A percentile compares a stretch with the other conserved stretches of the same genome.
phyloP scores from a whole-genome alignment of 1,284 basidiomycete species.

The Cryptococcus neoformans region DNA sequence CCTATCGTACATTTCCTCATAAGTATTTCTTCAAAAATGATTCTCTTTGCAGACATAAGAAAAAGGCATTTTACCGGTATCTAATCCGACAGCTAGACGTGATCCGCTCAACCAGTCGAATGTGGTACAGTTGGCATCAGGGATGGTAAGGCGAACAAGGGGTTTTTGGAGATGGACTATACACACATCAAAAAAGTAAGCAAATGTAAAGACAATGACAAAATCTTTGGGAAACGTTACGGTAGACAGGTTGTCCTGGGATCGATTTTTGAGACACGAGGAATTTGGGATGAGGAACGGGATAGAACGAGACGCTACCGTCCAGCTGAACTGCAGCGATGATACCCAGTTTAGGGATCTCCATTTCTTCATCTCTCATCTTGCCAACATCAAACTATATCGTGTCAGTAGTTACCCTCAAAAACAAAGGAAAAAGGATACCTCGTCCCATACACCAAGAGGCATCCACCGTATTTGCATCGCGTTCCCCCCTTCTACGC shows the following conservation, averaged over 20 bases:
- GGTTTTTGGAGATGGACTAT: slow-evolving; percentile 56
- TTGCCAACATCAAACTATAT: slow-evolving; percentile 11
- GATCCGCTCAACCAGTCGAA: slow-evolving; percentile 86
- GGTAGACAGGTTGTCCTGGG: slow-evolving; percentile 21
- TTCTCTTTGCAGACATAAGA: neutral
- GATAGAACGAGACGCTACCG: slow-evolving; percentile 70
- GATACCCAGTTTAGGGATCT: slow-evolving; percentile 69
- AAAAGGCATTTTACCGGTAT: slow-evolving; percentile 61
- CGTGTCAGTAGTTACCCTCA: neutral
- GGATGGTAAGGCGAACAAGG: slow-evolving; percentile 64
- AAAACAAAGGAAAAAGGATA: slow-evolving; percentile 10
- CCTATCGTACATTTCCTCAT: slow-evolving; percentile 30
- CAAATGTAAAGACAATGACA: too few species aligned
- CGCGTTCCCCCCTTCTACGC: slow-evolving; percentile 68
- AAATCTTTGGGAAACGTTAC: slow-evolving; percentile 17
- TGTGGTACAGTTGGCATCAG: slow-evolving; percentile 66
- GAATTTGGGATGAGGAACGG: slow-evolving; percentile 64
- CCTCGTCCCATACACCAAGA: slow-evolving; percentile 66
- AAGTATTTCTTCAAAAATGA: slow-evolving; percentile 48
- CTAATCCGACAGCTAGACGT: slow-evolving; percentile 70
- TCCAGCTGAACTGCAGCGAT: slow-evolving; percentile 79
- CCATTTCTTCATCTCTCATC: neutral
- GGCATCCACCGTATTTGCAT: slow-evolving; percentile 86
- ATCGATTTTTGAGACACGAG: slow-evolving; percentile 16
- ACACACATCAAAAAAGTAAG: slow-evolving; percentile 9